Evolutionary conservation across 495 filamentous ascomycete genomes (phyloP), one percentile per base, ranked within the genome.

Genomic region (Daldinia loculata): DNA sequence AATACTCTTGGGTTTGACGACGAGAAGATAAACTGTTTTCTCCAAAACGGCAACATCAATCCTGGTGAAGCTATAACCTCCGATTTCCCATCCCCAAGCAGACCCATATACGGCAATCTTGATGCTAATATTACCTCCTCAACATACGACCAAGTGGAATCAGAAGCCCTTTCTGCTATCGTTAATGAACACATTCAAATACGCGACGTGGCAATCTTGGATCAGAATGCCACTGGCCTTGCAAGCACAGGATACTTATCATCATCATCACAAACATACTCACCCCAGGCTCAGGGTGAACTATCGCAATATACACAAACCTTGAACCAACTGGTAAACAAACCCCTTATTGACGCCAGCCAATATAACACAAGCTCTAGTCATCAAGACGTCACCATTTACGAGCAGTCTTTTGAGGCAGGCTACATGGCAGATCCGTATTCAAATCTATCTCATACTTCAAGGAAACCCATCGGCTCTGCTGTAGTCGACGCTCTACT

Each of bases 1-100:
- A 65, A 72, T 30, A 59, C 39, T 14, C 45, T 76, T 29, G 76
- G 75, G 4, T 63, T 76, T 45, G 43, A 50, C 29, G 69, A 79
- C 53, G 63, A 67, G 6, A 63, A 59, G 19, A 76, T 80, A 12
- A 26, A 26, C 4, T 29, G 19, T 9, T 72, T 64, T 34, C 69
- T 80, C 38, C 52, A 34, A 17, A 53, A 63, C 8, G 70, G 56
- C 4, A 59, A 14, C 50, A n/a, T 69, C 12, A 30, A 41, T 43
- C 29, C 34, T n/a, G 29, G 22, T 7, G 56, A 55, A 34, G n/a
- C 22, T n/a, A 36, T 26, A 34, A 15, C 0, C 1, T 26, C 9
- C 19, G 36, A 41, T 22, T 38, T 29, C n/a, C 4, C 32, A 8
- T 50, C 5, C 7, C 15, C 26, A 30, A 53, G 26, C 50, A 36